phyloP scores from a whole-genome alignment of 1,284 basidiomycete species.

The Malassezia cuniculi region DNA sequence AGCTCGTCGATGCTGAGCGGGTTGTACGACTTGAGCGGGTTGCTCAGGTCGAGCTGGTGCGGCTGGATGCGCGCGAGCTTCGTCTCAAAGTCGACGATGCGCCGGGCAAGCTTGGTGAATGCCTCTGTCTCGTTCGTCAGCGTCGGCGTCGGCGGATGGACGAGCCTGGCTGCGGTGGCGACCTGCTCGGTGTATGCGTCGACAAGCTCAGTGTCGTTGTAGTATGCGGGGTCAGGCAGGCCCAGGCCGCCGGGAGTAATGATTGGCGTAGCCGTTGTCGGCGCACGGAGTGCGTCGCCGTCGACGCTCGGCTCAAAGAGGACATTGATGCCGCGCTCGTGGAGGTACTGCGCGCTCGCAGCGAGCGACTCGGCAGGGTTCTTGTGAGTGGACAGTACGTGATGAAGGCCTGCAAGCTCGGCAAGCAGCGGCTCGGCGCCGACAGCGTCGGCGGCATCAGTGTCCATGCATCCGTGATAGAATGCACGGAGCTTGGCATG shows the following conservation, averaged over 20 bases:
- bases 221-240: slow-evolving; percentile 89
- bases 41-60: slow-evolving; percentile 51
- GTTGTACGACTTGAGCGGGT: slow-evolving; percentile 82
- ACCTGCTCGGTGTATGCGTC: slow-evolving; percentile 64
- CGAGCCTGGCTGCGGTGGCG: slow-evolving; percentile 54
- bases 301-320: slow-evolving; percentile 69
- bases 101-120: slow-evolving; percentile 51
- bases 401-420: slow-evolving; percentile 46
- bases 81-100: slow-evolving; percentile 63
- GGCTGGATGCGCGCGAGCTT: slow-evolving; percentile 62
- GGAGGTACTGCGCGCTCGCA: slow-evolving; percentile 68
- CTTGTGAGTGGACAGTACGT: slow-evolving; percentile 16
- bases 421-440: slow-evolving; percentile 48
- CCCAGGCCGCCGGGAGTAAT: slow-evolving; percentile 71
- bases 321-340: slow-evolving; percentile 56
- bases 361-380: slow-evolving; percentile 50
- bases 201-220: slow-evolving; percentile 61
- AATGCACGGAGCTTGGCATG: slow-evolving; percentile 66
- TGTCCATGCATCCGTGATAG: slow-evolving; percentile 72
- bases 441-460: slow-evolving; percentile 48
- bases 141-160: slow-evolving; percentile 24
- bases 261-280: slow-evolving; percentile 72
- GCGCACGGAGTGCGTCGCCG: slow-evolving; percentile 78
- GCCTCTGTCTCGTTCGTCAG: slow-evolving; percentile 49
- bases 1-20: slow-evolving; percentile 60